Conservation (phyloP, 257 asterid genomes). For the Ehretia macrophylla region DNA sequence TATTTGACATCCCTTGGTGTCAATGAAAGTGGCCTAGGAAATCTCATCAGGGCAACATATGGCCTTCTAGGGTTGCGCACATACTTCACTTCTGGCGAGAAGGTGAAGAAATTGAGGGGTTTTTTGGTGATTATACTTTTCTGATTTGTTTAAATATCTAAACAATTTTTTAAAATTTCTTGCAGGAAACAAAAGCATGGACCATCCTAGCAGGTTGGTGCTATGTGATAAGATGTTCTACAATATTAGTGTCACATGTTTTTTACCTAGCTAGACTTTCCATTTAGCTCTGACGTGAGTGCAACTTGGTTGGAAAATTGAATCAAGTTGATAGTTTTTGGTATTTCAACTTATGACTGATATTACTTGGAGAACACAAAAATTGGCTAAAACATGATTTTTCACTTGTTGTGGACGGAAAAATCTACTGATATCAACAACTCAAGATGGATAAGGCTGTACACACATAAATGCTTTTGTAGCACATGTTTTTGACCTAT, state of each 20-base stretch:
- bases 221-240: not conserved
- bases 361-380: no score
- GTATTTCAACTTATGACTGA: no score
- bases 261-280: no score
- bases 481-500: not conserved
- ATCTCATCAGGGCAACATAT: conserved; percentile 87
- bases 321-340: no score
- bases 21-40: conserved; percentile 84
- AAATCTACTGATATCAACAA: no score
- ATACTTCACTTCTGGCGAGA: conserved; percentile 96
- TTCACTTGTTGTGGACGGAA: no score
- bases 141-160: not conserved
- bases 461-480: not conserved
- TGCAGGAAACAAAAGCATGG: conserved; percentile 96
- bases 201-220: conserved; percentile 73
- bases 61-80: conserved; percentile 83
- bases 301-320: no score
- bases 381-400: no score
- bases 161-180: not conserved
- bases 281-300: not conserved
- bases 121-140: not conserved
- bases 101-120: conserved; percentile 41
- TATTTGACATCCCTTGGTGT: conserved; percentile 90
- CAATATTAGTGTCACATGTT: not conserved
- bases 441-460: conserved; percentile 1